A percentile compares a stretch with the other conserved stretches of the same genome.
Evolutionary conservation across 495 filamentous ascomycete species (phyloP).

Genomic region (Penicillium pulvis): DNA sequence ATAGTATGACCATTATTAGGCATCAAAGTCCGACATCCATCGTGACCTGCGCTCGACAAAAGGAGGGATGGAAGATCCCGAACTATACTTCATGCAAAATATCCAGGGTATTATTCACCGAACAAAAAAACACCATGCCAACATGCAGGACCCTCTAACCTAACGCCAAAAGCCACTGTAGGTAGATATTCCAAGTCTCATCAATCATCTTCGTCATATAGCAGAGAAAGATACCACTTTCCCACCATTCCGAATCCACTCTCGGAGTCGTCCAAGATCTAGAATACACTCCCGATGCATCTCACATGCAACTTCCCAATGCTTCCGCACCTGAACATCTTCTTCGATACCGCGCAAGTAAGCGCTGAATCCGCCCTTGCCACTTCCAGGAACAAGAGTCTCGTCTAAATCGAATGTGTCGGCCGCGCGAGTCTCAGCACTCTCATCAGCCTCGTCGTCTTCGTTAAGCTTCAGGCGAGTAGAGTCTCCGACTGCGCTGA

Average conservation of each 20-base stretch:
- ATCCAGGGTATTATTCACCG: neutral
- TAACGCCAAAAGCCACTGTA: constrained; percentile 3
- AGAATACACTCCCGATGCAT: constrained; percentile 62
- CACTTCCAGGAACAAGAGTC: constrained; percentile 30
- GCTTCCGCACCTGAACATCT: constrained; percentile 60
- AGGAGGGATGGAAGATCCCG: neutral
- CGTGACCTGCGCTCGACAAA: too few relatives aligned
- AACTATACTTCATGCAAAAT: neutral
- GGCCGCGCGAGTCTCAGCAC: constrained; percentile 16
- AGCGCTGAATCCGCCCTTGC: constrained; percentile 50
- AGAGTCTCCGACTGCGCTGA: constrained; percentile 56
- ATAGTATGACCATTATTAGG: neutral
- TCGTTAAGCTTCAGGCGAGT: constrained; percentile 29
- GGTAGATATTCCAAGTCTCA: neutral
- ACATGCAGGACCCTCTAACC: neutral
- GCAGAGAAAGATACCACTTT: constrained; percentile 26
- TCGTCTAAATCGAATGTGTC: constrained; percentile 9
- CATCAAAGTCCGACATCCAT: neutral
- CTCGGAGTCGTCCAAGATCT: constrained; percentile 59
- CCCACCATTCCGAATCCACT: constrained; percentile 48
- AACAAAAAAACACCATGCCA: neutral
- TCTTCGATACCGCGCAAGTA: constrained; percentile 65
- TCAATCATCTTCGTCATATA: constrained; percentile 5
- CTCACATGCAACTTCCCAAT: constrained; percentile 67
- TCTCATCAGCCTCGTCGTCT: constrained; percentile 19